Evolutionary conservation across 2,329 filamentous ascomycete species (phyloP), one percentile per base, ranked within the genome.

Genomic region (Byssochlamys sp.): DNA sequence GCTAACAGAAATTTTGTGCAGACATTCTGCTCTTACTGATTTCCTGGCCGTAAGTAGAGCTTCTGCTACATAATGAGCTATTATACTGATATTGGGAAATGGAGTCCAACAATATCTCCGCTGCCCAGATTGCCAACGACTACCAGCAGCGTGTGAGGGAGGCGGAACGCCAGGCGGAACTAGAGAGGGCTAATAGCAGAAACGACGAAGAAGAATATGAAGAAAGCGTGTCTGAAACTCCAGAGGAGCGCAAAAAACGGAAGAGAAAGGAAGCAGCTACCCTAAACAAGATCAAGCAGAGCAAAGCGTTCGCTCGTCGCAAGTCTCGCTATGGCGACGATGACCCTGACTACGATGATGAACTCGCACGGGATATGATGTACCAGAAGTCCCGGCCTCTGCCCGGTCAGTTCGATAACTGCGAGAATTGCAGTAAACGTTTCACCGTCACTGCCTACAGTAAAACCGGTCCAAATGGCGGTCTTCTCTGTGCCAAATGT

Each of bases 381-480:
- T 78, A 82, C 69, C 78, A 81, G 63, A 84, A 83, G 64, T 65
- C 70, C 25, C 70, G 69, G 27, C 85, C 86, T 1, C 70, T 86
- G n/a, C 89, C 90, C 1, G 91, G 90, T 2, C 92, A 97, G 71
- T 83, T 92, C 67, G 90, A 89, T 61, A 91, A 96, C 63, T 97
- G 92, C 69, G 90, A 89, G 61, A 76, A 86, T 2, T 97, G 92
- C 71, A 80, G 82, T 50, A 95, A 94, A 61, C 85, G 91, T 39
- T 97, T 97, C 68, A 96, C 90, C 0, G 91, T 97, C 51, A 96
- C 92, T 0, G 82, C 90, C 0, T 96, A 96, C 75, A 91, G 88
- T 61, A 87, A 90, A 62, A 82, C 86, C 28, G 90, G 89, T 0
- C 88, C 89, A 0, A 80, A 87, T n/a, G 91, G 91, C 3, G 90